phyloP scores from a whole-genome alignment of 2,329 filamentous ascomycete genomes.

The Davidsoniella australis region DNA sequence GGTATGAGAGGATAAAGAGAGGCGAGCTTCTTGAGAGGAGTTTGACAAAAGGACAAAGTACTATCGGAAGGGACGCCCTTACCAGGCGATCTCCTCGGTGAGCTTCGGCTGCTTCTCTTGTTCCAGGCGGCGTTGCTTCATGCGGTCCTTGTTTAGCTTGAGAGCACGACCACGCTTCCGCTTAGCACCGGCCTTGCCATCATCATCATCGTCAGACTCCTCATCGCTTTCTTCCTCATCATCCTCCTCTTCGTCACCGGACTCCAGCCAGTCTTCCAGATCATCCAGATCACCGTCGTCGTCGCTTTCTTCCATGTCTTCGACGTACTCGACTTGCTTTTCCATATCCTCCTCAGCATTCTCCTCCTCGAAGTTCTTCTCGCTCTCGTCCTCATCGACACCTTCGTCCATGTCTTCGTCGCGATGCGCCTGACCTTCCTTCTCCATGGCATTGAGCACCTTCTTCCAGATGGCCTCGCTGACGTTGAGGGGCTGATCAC shows the following conservation, averaged over 20 bases:
- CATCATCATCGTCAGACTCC: slow-evolving; percentile 38
- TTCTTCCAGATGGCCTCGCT: slow-evolving; percentile 95
- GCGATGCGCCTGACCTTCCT: slow-evolving; percentile 62
- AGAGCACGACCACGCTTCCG: slow-evolving; percentile 32
- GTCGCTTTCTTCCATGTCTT: slow-evolving; percentile 72
- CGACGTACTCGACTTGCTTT: slow-evolving; percentile 79
- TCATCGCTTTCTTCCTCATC: slow-evolving; percentile 41
- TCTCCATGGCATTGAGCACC: slow-evolving; percentile 79
- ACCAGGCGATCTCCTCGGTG: slow-evolving; percentile 28
- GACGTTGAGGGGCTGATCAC: slow-evolving; percentile 85
- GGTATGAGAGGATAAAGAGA: slow-evolving; percentile 1
- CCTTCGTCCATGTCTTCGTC: slow-evolving; percentile 85
- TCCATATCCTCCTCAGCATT: slow-evolving; percentile 75
- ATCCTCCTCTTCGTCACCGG: slow-evolving; percentile 39
- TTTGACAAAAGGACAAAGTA: no score
- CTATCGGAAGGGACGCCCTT: slow-evolving; percentile 8
- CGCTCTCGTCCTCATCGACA: slow-evolving; percentile 50
- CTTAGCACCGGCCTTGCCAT: slow-evolving; percentile 38
- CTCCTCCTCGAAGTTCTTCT: slow-evolving; percentile 69
- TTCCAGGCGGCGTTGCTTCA: slow-evolving; percentile 37
- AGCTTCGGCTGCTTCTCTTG: slow-evolving; percentile 33
- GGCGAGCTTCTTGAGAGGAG: background rate
- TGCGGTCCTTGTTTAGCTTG: slow-evolving; percentile 27
- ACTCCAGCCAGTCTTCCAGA: slow-evolving; percentile 51
- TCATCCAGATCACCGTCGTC: slow-evolving; percentile 76